Conservation (phyloP, 2,329 filamentous ascomycete genomes). For the Aspergillus sp. region DNA sequence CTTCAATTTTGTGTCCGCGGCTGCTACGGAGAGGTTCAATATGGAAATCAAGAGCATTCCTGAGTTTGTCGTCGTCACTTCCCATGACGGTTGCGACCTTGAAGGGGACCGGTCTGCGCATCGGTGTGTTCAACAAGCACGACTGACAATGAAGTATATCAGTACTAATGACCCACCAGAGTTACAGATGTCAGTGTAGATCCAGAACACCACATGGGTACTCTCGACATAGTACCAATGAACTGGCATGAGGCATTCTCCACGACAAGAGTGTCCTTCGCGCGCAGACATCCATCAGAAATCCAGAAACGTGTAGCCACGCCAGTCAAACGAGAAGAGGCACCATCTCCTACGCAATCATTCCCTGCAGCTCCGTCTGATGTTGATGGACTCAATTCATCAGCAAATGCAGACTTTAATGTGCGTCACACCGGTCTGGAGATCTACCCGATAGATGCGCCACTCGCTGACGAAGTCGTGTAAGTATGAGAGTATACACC, state of each 20-base stretch:
- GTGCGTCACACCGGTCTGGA: background rate
- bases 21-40: background rate
- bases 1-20: background rate
- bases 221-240: background rate
- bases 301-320: background rate
- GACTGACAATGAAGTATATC: background rate
- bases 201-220: background rate
- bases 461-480: background rate
- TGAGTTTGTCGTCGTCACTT: background rate
- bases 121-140: background rate
- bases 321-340: background rate
- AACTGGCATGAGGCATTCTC: slow-evolving; percentile 2
- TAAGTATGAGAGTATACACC: background rate
- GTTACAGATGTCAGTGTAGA: background rate
- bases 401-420: background rate
- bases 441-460: background rate
- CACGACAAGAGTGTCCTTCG: background rate
- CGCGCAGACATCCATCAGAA: background rate
- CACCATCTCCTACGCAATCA: background rate
- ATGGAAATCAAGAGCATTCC: background rate
- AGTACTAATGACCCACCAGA: background rate
- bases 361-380: background rate
- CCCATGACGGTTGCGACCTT: background rate
- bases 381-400: background rate
- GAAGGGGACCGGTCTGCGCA: background rate